These are phyloP conservation scores for Pleurotus eryngii DNA, from an alignment of 768 basidiomycete species.

Conservation along the genomic window DNA sequence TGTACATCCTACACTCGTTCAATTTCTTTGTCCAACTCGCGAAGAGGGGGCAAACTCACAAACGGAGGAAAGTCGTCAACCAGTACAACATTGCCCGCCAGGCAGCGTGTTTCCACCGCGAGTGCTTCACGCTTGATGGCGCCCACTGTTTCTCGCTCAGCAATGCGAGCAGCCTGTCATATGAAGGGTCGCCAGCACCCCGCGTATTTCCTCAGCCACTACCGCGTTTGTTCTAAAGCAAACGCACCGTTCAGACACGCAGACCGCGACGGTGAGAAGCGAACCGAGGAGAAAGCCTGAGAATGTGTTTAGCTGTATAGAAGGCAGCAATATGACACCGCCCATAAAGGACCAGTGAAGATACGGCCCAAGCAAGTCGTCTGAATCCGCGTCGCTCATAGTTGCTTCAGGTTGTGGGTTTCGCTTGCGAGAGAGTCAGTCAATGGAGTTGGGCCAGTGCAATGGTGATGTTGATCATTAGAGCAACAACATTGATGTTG, in stretches of 20 bases:
- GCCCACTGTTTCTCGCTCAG: constrained; percentile 45
- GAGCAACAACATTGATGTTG: not conserved
- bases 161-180: constrained; percentile 45
- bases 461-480: not conserved
- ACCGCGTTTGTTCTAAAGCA: not conserved
- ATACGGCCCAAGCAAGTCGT: constrained; percentile 9
- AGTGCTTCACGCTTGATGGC: constrained; percentile 36
- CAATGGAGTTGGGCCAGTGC: not conserved
- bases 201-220: too few species aligned
- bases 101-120: constrained; percentile 41
- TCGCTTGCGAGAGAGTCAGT: not conserved
- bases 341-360: constrained; percentile 41
- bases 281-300: constrained; percentile 45
- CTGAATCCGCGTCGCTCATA: constrained; percentile 2
- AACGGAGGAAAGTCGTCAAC: constrained; percentile 51
- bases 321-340: constrained; percentile 37
- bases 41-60: constrained; percentile 41
- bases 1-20: constrained; percentile 50
- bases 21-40: too few species aligned
- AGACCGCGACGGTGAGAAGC: constrained; percentile 43
- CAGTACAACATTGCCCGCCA: constrained; percentile 59
- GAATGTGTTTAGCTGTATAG: constrained; percentile 41
- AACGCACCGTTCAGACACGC: constrained; percentile 56
- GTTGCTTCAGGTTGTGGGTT: not conserved
- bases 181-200: not conserved